Conservation (phyloP, 176 grass and related monocot genomes). For the Secale cereale region DNA sequence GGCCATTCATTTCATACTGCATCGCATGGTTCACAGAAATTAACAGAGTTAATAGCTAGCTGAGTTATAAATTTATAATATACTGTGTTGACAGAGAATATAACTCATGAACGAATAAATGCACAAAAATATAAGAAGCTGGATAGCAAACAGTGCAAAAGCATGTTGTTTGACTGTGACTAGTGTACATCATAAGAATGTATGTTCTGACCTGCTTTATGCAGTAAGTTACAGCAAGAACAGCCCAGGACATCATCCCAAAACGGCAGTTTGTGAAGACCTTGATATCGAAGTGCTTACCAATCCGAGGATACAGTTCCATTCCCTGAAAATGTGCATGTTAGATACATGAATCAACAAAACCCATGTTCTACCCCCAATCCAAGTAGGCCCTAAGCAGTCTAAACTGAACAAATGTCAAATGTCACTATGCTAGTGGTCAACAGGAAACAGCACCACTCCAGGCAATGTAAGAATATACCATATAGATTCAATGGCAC, state of each 20-base stretch:
- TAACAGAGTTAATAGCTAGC: conserved; percentile 2
- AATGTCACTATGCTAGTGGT: background rate
- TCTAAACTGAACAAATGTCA: background rate
- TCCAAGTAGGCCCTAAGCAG: background rate
- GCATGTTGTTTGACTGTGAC: background rate
- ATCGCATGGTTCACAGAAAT: conserved; percentile 27
- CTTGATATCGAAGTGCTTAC: conserved; percentile 95
- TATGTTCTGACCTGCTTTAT: conserved; percentile 86
- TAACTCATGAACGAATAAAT: background rate
- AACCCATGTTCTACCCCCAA: background rate
- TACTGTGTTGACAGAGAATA: background rate
- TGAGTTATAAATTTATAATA: background rate
- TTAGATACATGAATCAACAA: conserved; percentile 11
- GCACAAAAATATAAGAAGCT: background rate
- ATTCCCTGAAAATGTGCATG: conserved; percentile 58
- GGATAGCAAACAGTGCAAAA: background rate
- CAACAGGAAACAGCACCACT: background rate
- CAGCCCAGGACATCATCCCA: conserved; percentile 99
- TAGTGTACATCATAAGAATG: conserved; percentile 15
- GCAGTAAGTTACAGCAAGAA: conserved; percentile 98
- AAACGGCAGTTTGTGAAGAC: conserved; percentile 99
- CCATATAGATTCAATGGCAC: background rate
- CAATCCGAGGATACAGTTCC: conserved; percentile 95
- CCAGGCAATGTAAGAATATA: background rate
- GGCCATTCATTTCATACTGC: conserved; percentile 91